Evolutionary conservation across 2,329 filamentous ascomycete species (phyloP).

Genomic region (Endocalyx cinctus): DNA sequence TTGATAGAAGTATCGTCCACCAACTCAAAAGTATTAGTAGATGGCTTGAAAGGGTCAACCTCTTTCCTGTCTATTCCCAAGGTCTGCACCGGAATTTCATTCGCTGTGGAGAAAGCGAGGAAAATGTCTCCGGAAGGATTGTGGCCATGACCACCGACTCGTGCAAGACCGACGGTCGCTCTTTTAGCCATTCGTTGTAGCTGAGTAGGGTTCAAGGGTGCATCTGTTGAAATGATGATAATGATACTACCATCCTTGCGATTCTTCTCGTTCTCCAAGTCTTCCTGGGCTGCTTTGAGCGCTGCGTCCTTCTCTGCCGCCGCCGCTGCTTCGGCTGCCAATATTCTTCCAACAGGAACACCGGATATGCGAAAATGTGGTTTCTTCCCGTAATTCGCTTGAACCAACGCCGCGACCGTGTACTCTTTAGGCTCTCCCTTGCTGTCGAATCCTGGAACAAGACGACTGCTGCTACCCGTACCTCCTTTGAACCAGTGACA

Average conservation of each 20-base stretch:
- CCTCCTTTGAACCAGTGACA: conserved; percentile 59
- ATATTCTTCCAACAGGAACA: conserved; percentile 56
- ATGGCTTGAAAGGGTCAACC: conserved; percentile 37
- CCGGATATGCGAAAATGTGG: conserved; percentile 55
- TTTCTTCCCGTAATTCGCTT: conserved; percentile 60
- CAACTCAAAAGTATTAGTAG: conserved; percentile 34
- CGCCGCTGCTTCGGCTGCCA: conserved; percentile 38
- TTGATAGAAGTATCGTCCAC: conserved; percentile 58
- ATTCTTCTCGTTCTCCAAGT: conserved; percentile 34
- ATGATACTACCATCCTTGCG: conserved; percentile 60
- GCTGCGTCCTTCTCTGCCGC: conserved; percentile 16
- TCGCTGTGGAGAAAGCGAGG: conserved; percentile 61
- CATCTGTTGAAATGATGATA: conserved; percentile 55
- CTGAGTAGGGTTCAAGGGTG: conserved; percentile 53
- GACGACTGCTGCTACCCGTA: conserved; percentile 56
- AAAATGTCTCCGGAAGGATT: conserved; percentile 65
- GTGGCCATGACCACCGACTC: conserved; percentile 56
- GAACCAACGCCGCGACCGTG: conserved; percentile 58
- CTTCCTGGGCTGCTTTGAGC: conserved; percentile 24
- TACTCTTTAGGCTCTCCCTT: conserved; percentile 38
- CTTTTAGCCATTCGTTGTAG: conserved; percentile 55
- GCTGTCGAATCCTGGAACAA: conserved; percentile 43
- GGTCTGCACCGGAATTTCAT: conserved; percentile 41
- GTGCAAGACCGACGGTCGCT: conserved; percentile 56
- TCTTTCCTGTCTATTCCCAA: conserved; percentile 25